Evolutionary conservation across 805 yeast genomes (phyloP).

Genomic region (Kluyveromyces starmeri): DNA sequence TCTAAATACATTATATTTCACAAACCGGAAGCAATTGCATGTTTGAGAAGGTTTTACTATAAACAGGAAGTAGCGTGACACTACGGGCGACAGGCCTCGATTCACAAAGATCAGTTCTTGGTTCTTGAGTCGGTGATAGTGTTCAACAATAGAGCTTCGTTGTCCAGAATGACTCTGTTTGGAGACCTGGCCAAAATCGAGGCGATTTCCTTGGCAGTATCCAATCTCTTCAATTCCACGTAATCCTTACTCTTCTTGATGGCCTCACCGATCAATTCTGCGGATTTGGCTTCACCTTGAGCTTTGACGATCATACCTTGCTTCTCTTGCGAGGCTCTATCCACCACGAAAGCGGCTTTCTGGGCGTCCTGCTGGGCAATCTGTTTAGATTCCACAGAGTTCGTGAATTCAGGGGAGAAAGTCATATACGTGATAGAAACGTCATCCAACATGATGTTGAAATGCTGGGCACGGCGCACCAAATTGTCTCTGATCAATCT

Average conservation of each 20-base stretch:
- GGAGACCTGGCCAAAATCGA: constrained; percentile 76
- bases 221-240: constrained; percentile 92
- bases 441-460: constrained; percentile 84
- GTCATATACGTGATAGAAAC: constrained; percentile 96
- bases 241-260: constrained; percentile 93
- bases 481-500: constrained; percentile 84
- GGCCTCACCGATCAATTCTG: constrained; percentile 98
- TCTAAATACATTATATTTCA: too few relatives aligned
- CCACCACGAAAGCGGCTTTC: constrained; percentile 94
- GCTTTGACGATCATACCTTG: constrained; percentile 96
- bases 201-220: constrained; percentile 95
- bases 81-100: too few relatives aligned
- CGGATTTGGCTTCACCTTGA: constrained; percentile 96
- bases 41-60: too few relatives aligned
- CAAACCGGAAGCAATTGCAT: too few relatives aligned
- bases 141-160: constrained; percentile 83
- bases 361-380: constrained; percentile 99
- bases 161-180: constrained; percentile 84
- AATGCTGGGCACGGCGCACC: constrained; percentile 82
- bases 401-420: constrained; percentile 94
- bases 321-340: constrained; percentile 94
- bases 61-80: too few relatives aligned
- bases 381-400: constrained; percentile 97
- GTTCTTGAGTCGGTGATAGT: constrained; percentile 72
- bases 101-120: too few relatives aligned